These are phyloP conservation scores for Colletotrichum eleusines DNA, from an alignment of 2,329 filamentous ascomycete species.

Conservation along the genomic window DNA sequence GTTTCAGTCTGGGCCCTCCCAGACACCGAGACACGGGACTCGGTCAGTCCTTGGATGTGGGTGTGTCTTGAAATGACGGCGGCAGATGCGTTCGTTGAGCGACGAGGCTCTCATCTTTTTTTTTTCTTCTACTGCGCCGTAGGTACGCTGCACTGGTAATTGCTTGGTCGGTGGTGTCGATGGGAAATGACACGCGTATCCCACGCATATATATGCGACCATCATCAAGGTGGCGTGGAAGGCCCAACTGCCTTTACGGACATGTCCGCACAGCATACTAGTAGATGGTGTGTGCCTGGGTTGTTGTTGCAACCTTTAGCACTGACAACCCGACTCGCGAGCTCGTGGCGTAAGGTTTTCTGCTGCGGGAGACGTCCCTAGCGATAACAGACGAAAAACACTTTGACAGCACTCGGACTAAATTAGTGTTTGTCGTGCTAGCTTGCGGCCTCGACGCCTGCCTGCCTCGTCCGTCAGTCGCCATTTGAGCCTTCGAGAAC, in stretches of 20 bases:
- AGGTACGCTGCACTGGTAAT: neutral
- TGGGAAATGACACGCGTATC: slow-evolving; percentile 32
- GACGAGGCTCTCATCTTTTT: neutral
- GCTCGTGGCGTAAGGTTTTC: slow-evolving; percentile 25
- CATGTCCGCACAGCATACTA: slow-evolving; percentile 14
- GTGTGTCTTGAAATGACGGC: slow-evolving; percentile 1
- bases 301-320: slow-evolving; percentile 24
- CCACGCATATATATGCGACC: slow-evolving; percentile 22
- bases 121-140: neutral
- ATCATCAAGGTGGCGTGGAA: slow-evolving; percentile 21
- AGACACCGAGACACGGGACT: slow-evolving; percentile 30
- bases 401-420: slow-evolving; percentile 10
- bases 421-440: neutral
- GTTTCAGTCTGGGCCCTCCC: slow-evolving; percentile 36
- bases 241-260: slow-evolving; percentile 16
- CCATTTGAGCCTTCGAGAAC: neutral
- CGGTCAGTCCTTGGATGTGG: neutral
- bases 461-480: neutral
- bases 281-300: slow-evolving; percentile 30
- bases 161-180: neutral
- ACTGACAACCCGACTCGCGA: slow-evolving; percentile 37
- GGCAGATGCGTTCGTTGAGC: neutral
- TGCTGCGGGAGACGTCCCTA: slow-evolving; percentile 21
- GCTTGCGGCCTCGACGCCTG: neutral
- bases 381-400: slow-evolving; percentile 5